Conservation (phyloP, 192 early-diverging fungal genomes). For the Coemansia sp. region DNA sequence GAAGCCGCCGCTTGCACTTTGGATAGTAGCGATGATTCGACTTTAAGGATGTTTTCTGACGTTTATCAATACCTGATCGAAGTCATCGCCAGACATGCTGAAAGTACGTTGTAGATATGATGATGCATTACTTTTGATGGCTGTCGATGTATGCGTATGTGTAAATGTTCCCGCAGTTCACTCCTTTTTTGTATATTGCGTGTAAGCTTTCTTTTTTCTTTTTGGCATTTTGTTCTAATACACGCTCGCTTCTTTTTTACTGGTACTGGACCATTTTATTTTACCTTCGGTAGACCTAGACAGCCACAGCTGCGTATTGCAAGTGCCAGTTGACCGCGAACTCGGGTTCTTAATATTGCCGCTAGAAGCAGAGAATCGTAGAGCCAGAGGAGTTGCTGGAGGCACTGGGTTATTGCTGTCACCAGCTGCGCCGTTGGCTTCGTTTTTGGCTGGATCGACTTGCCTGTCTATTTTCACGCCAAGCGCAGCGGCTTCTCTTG, state of each 20-base stretch:
- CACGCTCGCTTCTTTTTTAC: background rate
- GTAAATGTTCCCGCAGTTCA: background rate
- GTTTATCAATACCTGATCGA: slow-evolving; percentile 48
- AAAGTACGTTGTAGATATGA: slow-evolving; percentile 39
- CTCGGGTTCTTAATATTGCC: slow-evolving; percentile 10
- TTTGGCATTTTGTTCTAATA: slow-evolving; percentile 7
- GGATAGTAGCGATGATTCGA: slow-evolving; percentile 17
- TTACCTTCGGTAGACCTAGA: background rate
- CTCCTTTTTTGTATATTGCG: background rate
- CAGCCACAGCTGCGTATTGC: background rate
- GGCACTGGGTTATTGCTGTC: background rate
- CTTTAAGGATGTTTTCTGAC: slow-evolving; percentile 28
- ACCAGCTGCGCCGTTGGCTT: background rate
- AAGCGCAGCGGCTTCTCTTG: slow-evolving; percentile 10
- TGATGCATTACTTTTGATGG: background rate
- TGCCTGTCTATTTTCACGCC: background rate
- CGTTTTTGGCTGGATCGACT: background rate
- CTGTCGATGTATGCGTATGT: background rate
- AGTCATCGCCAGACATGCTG: slow-evolving; percentile 43
- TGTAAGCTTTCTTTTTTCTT: background rate
- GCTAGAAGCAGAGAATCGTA: background rate
- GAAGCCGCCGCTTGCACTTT: background rate
- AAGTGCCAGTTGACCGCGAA: background rate
- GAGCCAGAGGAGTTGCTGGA: background rate
- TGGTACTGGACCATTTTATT: background rate